These are phyloP conservation scores for Arachnomyces sp. DNA, from an alignment of 2,329 filamentous ascomycete genomes.

Conservation along the genomic window DNA sequence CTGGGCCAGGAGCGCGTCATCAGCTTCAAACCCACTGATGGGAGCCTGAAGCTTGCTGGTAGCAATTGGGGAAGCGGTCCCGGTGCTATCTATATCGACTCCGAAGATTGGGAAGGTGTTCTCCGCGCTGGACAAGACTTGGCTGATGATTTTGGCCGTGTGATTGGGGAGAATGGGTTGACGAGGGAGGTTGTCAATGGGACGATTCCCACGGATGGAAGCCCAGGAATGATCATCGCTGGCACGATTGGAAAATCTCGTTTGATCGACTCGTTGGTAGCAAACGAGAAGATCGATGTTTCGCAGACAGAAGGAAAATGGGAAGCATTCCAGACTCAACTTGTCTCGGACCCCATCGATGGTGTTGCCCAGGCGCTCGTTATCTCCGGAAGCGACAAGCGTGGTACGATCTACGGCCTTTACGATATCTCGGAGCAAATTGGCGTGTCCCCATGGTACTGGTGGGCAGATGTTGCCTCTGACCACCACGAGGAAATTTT, in stretches of 20 bases:
- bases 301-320: conserved; percentile 53
- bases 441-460: conserved; percentile 63
- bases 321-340: conserved; percentile 57
- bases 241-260: conserved; percentile 59
- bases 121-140: conserved; percentile 60
- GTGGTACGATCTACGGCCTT: conserved; percentile 60
- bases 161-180: conserved; percentile 54
- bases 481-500: conserved; percentile 47
- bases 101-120: conserved; percentile 58
- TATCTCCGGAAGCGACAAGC: conserved; percentile 59
- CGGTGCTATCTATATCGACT: conserved; percentile 43
- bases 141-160: conserved; percentile 60
- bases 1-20: conserved; percentile 2
- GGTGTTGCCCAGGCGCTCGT: conserved; percentile 54
- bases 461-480: conserved; percentile 55
- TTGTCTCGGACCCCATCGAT: conserved; percentile 51
- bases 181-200: conserved; percentile 46
- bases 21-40: neutral
- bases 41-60: neutral
- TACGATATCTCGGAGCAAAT: conserved; percentile 68
- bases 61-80: neutral
- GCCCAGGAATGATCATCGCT: conserved; percentile 48
- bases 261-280: conserved; percentile 52
- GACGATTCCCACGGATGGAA: conserved; percentile 22
- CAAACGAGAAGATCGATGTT: conserved; percentile 49